Evolutionary conservation across 805 yeast species (phyloP).

Genomic region (Ogataea zsoltii): DNA sequence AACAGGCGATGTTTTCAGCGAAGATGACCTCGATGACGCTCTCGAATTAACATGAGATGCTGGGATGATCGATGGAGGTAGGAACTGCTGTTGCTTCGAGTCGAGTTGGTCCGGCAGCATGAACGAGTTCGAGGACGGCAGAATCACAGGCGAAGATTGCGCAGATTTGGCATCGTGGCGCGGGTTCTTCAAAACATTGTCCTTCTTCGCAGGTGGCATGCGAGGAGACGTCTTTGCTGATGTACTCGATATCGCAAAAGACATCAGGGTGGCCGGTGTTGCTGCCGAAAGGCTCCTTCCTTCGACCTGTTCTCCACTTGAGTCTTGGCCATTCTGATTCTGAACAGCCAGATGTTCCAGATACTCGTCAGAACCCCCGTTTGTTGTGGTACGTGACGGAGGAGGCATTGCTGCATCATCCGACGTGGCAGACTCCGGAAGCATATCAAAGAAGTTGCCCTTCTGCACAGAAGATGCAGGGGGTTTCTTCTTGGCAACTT

Average conservation of each 20-base stretch:
- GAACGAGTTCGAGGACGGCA: conserved; percentile 32
- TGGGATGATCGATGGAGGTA: conserved; percentile 9
- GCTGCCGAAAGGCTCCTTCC: conserved; percentile 22
- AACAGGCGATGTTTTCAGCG: conserved; percentile 20
- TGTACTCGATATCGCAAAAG: conserved; percentile 22
- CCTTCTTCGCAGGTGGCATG: conserved; percentile 19
- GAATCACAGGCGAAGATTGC: conserved; percentile 39
- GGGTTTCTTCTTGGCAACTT: conserved; percentile 7
- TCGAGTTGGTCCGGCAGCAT: conserved; percentile 7
- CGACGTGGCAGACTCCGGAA: conserved; percentile 35
- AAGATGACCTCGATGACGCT: conserved; percentile 14
- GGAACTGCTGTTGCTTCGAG: conserved; percentile 8
- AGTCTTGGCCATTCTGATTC: not conserved
- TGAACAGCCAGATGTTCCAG: not conserved
- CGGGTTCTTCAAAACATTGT: conserved; percentile 34
- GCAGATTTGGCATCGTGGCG: conserved; percentile 31
- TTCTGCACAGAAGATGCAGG: not conserved
- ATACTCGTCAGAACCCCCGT: not conserved
- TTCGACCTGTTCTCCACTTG: conserved; percentile 1
- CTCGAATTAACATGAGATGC: conserved; percentile 12
- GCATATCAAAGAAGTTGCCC: conserved; percentile 27
- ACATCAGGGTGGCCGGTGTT: conserved; percentile 36
- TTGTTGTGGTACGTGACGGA: conserved; percentile 15
- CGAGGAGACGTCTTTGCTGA: conserved; percentile 22
- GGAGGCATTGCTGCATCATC: conserved; percentile 31